These are phyloP conservation scores for Ambrosia trifida DNA, from an alignment of 129 eudicot species.

Conservation along the genomic window DNA sequence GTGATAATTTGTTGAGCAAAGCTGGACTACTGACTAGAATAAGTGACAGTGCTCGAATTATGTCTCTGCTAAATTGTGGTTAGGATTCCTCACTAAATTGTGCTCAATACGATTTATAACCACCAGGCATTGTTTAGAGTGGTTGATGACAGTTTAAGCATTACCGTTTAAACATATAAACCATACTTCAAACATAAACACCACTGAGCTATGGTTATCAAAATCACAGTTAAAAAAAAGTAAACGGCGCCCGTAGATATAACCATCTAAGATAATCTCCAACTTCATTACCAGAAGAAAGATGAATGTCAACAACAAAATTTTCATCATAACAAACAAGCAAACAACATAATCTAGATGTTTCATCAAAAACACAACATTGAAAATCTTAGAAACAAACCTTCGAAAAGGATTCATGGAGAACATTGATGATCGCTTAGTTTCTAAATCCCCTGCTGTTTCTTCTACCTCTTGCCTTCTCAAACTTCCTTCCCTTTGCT, in stretches of 20 bases:
- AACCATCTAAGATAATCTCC: not conserved
- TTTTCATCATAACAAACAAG: constrained; percentile 17
- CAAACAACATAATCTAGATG: constrained; percentile 20
- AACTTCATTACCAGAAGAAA: constrained; percentile 22
- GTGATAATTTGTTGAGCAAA: too few relatives aligned
- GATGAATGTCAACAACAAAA: constrained; percentile 21
- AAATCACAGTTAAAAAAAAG: too few relatives aligned
- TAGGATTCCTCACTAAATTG: too few relatives aligned
- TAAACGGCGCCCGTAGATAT: not conserved
- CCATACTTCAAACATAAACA: too few relatives aligned
- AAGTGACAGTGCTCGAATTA: too few relatives aligned
- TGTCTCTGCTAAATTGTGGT: too few relatives aligned
- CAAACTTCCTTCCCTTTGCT: constrained; percentile 56
- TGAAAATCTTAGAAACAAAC: constrained; percentile 1
- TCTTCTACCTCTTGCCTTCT: constrained; percentile 64
- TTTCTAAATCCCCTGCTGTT: constrained; percentile 56
- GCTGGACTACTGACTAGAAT: too few relatives aligned
- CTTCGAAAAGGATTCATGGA: not conserved
- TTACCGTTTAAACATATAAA: too few relatives aligned
- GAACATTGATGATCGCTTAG: not conserved
- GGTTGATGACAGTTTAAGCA: not conserved
- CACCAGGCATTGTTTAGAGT: not conserved
- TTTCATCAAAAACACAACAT: constrained; percentile 9
- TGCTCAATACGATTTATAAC: too few relatives aligned
- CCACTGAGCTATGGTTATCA: too few relatives aligned